phyloP scores from a whole-genome alignment of 116 monocot species.

The Iris pallida region DNA sequence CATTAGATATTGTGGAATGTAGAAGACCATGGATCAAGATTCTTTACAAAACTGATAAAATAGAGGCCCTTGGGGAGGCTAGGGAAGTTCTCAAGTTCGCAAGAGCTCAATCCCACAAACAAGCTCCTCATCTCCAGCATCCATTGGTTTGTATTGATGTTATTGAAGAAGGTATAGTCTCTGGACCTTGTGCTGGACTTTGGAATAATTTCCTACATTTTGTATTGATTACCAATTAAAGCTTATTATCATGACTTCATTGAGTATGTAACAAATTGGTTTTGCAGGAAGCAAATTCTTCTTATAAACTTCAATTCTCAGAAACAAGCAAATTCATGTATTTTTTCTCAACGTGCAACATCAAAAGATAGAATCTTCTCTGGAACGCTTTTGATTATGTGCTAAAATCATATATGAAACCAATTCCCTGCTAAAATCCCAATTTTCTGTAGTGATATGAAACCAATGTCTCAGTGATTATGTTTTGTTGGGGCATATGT shows the following conservation, averaged over 20 bases:
- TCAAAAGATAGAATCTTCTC: slow-evolving; percentile 55
- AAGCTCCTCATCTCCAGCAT: slow-evolving; percentile 70
- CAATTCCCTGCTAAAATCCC: too few species aligned
- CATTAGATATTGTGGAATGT: slow-evolving; percentile 70
- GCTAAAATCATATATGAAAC: too few species aligned
- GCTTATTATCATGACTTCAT: background rate
- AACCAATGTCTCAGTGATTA: too few species aligned
- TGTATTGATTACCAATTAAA: background rate
- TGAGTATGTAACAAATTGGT: background rate
- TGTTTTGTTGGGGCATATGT: too few species aligned
- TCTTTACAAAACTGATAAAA: slow-evolving; percentile 79
- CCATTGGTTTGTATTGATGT: slow-evolving; percentile 84
- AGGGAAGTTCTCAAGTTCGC: slow-evolving; percentile 88
- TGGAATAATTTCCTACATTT: slow-evolving; percentile 38
- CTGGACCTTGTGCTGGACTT: slow-evolving; percentile 84
- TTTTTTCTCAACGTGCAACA: slow-evolving; percentile 84
- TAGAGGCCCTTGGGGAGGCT: slow-evolving; percentile 81
- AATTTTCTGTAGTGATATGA: too few species aligned
- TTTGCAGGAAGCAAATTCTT: slow-evolving; percentile 75
- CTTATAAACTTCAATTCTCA: slow-evolving; percentile 53
- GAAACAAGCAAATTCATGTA: slow-evolving; percentile 88
- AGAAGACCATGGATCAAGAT: slow-evolving; percentile 82
- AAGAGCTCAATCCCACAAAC: slow-evolving; percentile 68
- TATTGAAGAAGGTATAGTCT: slow-evolving; percentile 86
- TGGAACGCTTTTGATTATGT: background rate